A percentile compares a stretch with the other conserved stretches of the same genome.
phyloP scores from a whole-genome alignment of 306 rosid genomes.

The Pyrus pyrifolia region DNA sequence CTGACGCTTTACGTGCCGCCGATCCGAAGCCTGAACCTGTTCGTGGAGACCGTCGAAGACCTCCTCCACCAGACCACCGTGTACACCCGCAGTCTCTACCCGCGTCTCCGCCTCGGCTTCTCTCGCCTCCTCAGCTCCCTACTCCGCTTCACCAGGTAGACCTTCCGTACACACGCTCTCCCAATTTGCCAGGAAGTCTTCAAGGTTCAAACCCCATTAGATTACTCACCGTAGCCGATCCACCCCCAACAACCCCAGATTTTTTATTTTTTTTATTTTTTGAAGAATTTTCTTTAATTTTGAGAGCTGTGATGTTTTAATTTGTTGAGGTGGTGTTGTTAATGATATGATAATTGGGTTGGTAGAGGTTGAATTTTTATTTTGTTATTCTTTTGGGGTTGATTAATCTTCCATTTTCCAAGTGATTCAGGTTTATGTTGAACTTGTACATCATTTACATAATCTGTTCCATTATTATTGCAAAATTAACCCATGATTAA shows the following conservation, averaged over 20 bases:
- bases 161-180: background rate
- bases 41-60: constrained; percentile 53
- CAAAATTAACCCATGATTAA: background rate
- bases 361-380: background rate
- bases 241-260: background rate
- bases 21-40: constrained; percentile 61
- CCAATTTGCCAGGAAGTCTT: background rate
- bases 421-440: background rate
- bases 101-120: constrained; percentile 53
- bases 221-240: background rate
- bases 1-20: constrained; percentile 83
- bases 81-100: constrained; percentile 36
- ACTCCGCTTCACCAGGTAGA: constrained; percentile 33
- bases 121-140: constrained; percentile 58
- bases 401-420: background rate
- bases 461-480: background rate
- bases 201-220: background rate
- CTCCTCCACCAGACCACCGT: constrained; percentile 32
- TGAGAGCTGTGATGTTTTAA: background rate
- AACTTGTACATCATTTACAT: background rate
- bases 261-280: background rate
- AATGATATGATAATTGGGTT: background rate
- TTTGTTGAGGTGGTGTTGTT: background rate
- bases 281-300: background rate
- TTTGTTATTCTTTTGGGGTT: background rate